These are phyloP conservation scores for Phyllosticta citribraziliensis DNA, from an alignment of 2,329 filamentous ascomycete genomes.

Conservation along the genomic window DNA sequence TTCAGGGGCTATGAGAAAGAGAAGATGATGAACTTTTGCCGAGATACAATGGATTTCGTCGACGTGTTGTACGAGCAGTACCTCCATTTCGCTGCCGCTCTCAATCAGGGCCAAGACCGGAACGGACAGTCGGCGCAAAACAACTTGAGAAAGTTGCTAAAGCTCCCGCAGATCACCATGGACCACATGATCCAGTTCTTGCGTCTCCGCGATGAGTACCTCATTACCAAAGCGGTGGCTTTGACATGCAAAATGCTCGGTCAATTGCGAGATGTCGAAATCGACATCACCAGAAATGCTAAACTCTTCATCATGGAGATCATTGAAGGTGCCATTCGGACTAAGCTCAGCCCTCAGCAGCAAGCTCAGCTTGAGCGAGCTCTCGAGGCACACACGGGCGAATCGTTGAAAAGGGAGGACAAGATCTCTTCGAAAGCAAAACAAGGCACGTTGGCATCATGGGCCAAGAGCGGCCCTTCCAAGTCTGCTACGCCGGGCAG, in stretches of 20 bases:
- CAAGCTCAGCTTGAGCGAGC: conserved; percentile 68
- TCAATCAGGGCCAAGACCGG: conserved; percentile 35
- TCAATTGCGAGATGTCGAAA: conserved; percentile 65
- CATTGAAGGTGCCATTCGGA: conserved; percentile 55
- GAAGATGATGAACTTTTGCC: conserved; percentile 83
- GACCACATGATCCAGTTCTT: conserved; percentile 76
- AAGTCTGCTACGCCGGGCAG: not conserved
- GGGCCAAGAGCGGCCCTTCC: conserved; percentile 1
- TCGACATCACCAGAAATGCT: conserved; percentile 56
- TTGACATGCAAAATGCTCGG: conserved; percentile 76
- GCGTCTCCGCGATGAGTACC: conserved; percentile 75
- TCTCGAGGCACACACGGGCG: conserved; percentile 44
- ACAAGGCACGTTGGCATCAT: conserved; percentile 16
- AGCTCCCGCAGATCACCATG: conserved; percentile 54
- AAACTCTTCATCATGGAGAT: conserved; percentile 56
- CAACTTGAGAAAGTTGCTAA: conserved; percentile 47
- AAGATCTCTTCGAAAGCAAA: conserved; percentile 17
- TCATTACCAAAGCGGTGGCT: conserved; percentile 71
- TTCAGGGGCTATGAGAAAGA: conserved; percentile 58
- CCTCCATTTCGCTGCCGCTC: conserved; percentile 65
- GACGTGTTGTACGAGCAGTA: conserved; percentile 79
- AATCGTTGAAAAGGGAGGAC: conserved; percentile 24
- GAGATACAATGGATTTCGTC: conserved; percentile 90
- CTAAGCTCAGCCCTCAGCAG: conserved; percentile 72
- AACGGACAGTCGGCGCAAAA: conserved; percentile 22